Evolutionary conservation across 495 filamentous ascomycete species (phyloP), one percentile per base, ranked within the genome.

Genomic region (Aspergillus heteromorphus): DNA sequence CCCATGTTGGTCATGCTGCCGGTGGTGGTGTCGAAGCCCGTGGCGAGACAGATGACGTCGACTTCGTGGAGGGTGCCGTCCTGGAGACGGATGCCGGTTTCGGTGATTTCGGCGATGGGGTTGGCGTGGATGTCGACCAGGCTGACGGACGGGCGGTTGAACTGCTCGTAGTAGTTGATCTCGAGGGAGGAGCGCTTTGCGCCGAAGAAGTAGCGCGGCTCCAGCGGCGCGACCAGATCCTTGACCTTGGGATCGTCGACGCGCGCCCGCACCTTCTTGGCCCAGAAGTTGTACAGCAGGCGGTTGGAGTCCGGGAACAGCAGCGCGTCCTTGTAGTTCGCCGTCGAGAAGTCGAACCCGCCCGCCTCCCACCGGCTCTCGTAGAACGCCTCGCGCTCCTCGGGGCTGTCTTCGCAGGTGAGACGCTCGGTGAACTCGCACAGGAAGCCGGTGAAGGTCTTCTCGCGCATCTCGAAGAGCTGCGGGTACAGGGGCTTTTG

Each of bases 231-330:
- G n/a, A 87, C 65, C 10, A 82, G 49, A 19, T 83, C 79, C 14
- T 69, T 57, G 23, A 70, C 70, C 10, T 48, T 53, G 0, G 79
- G 72, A 54, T 84, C 79, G 1, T 67, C 49, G 48, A 87, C 74
- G 3, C 82, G 69, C 1, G 67, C 60, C 0, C 79, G 74, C 1
- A 67, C 66, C 59, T 81, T 80, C 53, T 75, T 71, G 20, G 66
- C 66, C 82, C 82, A 86, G 67, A 84, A 85, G 27, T 77, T 64
- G 59, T 80, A 82, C 60, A 77, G 40, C 65, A 72, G 48, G 66
- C 62, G 57, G 57, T 83, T 84, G 11, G 79, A 77, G 21, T 74
- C 60, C 18, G 62, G 47, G 48, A 78, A 66, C 36, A 69, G 69
- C 11, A 79, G 55, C 40, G 77, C 66, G 57, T 85, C 81, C 20